Percentiles rank a stretch among this genome's conserved stretches.
phyloP scores from a whole-genome alignment of 306 rosid genomes.

The Quercus mongolica region DNA sequence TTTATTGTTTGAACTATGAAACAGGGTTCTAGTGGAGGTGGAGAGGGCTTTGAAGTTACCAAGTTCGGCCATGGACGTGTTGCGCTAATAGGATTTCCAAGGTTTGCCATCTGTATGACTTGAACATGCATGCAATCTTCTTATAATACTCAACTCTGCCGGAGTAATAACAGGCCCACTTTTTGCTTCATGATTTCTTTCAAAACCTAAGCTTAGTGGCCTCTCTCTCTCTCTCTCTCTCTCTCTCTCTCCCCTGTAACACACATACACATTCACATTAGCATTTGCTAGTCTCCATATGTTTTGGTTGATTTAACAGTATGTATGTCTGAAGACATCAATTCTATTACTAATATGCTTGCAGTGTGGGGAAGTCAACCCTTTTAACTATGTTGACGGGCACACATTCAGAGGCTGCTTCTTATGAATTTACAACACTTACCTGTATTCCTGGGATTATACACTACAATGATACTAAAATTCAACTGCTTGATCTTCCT shows the following conservation, averaged over 20 bases:
- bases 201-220: not conserved
- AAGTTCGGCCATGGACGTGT: slow-evolving; percentile 98
- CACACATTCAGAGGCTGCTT: slow-evolving; percentile 96
- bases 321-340: not conserved
- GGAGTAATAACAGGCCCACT: not conserved
- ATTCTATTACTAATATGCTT: slow-evolving; percentile 20
- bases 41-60: slow-evolving; percentile 99
- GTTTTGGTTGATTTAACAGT: not conserved
- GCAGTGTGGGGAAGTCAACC: slow-evolving; percentile 97
- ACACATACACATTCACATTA: not conserved
- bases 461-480: slow-evolving; percentile 94
- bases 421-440: slow-evolving; percentile 95
- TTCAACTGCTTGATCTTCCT: slow-evolving; percentile 99
- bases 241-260: too few relatives aligned
- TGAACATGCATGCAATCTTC: slow-evolving; percentile 5
- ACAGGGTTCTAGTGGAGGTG: slow-evolving; percentile 98
- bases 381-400: slow-evolving; percentile 97
- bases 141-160: not conserved
- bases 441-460: slow-evolving; percentile 99
- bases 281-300: not conserved
- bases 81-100: slow-evolving; percentile 97
- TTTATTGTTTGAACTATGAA: slow-evolving; percentile 16
- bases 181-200: not conserved
- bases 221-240: not conserved
- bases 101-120: slow-evolving; percentile 41